A percentile compares a stretch with the other conserved stretches of the same genome.
These are phyloP conservation scores for Blastobotrys buckinghamii DNA, from an alignment of 1,139 yeast genomes.

Conservation along the genomic window DNA sequence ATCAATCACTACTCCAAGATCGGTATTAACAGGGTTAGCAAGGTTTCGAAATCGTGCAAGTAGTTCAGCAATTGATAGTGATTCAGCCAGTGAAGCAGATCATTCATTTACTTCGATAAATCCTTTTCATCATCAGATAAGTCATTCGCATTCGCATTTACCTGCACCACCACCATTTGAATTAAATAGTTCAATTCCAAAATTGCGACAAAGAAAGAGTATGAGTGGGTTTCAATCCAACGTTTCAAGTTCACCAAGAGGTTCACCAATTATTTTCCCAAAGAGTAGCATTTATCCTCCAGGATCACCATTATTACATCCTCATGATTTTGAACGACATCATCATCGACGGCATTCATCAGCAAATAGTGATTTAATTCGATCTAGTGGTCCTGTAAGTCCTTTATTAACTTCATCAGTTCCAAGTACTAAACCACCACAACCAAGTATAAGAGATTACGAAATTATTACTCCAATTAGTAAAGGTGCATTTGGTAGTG, in stretches of 20 bases:
- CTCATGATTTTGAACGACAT: slow-evolving; percentile 21
- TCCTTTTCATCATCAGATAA: too few relatives aligned
- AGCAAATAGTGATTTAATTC: slow-evolving; percentile 20
- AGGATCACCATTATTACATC: slow-evolving; percentile 27
- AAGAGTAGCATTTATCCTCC: slow-evolving; percentile 17
- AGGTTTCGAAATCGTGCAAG: neutral
- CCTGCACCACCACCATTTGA: slow-evolving; percentile 18
- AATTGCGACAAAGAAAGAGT: slow-evolving; percentile 17
- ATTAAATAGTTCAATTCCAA: slow-evolving; percentile 16
- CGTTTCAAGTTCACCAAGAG: slow-evolving; percentile 14
- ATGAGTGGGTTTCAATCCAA: slow-evolving; percentile 14
- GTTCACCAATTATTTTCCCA: slow-evolving; percentile 19
- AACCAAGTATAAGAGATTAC: slow-evolving; percentile 80
- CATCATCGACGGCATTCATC: slow-evolving; percentile 28
- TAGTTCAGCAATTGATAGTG: slow-evolving; percentile 8
- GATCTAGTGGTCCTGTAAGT: slow-evolving; percentile 55
- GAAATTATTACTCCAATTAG: slow-evolving; percentile 90
- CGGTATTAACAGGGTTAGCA: slow-evolving; percentile 2
- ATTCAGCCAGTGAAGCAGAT: slow-evolving; percentile 9
- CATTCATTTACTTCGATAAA: slow-evolving; percentile 9
- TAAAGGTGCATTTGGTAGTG: slow-evolving; percentile 97
- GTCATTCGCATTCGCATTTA: slow-evolving; percentile 11
- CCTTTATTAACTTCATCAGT: slow-evolving; percentile 66
- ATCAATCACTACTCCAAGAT: slow-evolving; percentile 4
- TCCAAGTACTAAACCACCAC: slow-evolving; percentile 38